Evolutionary conservation across 148 eudicot genomes (phyloP).

Genomic region (Silene latifolia): DNA sequence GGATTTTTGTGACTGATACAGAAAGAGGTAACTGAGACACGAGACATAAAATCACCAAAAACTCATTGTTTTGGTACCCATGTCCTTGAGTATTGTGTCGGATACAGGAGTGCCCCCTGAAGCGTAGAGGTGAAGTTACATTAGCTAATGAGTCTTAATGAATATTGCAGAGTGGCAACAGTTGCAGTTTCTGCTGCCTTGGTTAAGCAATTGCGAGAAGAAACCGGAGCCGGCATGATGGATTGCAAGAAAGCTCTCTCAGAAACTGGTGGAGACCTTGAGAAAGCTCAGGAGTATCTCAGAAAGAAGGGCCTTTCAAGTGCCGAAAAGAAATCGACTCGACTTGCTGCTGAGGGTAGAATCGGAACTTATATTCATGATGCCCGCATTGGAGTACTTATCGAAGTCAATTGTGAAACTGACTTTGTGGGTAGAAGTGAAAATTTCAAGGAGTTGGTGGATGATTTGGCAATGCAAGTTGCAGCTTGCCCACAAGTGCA

Average conservation of each 20-base stretch:
- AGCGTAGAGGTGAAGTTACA: background rate
- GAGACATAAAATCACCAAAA: too few species aligned
- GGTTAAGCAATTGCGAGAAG: slow-evolving; percentile 91
- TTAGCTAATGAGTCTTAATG: background rate
- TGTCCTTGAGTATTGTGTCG: background rate
- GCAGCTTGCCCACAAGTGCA: slow-evolving; percentile 83
- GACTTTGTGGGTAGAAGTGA: slow-evolving; percentile 91
- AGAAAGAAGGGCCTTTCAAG: slow-evolving; percentile 87
- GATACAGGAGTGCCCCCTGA: too few species aligned
- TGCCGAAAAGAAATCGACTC: slow-evolving; percentile 91
- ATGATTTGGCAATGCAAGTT: slow-evolving; percentile 97
- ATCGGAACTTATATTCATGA: slow-evolving; percentile 97
- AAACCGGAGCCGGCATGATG: slow-evolving; percentile 99
- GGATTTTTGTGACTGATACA: too few species aligned
- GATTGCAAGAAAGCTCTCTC: slow-evolving; percentile 96
- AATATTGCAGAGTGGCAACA: slow-evolving; percentile 49
- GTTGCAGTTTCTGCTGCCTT: slow-evolving; percentile 75
- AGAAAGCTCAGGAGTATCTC: slow-evolving; percentile 89
- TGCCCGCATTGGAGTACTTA: slow-evolving; percentile 79
- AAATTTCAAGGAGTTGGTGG: slow-evolving; percentile 80
- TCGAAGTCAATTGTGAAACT: slow-evolving; percentile 94
- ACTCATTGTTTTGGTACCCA: background rate
- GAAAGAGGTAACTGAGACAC: too few species aligned
- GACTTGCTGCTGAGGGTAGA: slow-evolving; percentile 90
- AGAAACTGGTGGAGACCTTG: slow-evolving; percentile 87